These are phyloP conservation scores for Talaromyces sp. DNA, from an alignment of 2,329 filamentous ascomycete genomes.

Conservation along the genomic window DNA sequence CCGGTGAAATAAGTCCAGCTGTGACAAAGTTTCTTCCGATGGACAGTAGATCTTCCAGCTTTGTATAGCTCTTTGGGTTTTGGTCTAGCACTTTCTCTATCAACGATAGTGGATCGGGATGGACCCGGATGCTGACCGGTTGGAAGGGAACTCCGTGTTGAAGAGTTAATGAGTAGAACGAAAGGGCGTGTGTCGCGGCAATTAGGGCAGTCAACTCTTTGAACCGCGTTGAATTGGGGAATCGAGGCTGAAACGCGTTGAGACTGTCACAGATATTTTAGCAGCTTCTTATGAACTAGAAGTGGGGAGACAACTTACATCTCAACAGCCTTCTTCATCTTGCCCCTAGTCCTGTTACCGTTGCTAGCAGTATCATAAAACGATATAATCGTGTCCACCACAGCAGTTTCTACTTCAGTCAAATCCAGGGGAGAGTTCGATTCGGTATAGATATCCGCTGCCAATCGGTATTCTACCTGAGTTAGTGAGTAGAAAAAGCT, in stretches of 20 bases:
- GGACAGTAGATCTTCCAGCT: conserved; percentile 58
- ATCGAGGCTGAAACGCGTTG: conserved; percentile 39
- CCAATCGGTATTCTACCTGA: conserved; percentile 36
- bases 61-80: conserved; percentile 57
- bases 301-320: conserved; percentile 42
- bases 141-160: conserved; percentile 62
- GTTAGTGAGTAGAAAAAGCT: background rate
- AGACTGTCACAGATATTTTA: conserved; percentile 26
- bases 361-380: conserved; percentile 63
- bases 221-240: conserved; percentile 36
- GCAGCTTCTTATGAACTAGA: background rate
- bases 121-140: conserved; percentile 62
- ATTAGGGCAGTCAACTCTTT: conserved; percentile 51
- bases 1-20: conserved; percentile 34
- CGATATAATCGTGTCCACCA: conserved; percentile 50
- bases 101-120: conserved; percentile 54
- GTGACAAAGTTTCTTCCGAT: conserved; percentile 56
- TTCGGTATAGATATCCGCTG: conserved; percentile 38
- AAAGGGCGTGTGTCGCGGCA: conserved; percentile 58
- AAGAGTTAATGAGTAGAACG: conserved; percentile 59
- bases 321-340: conserved; percentile 57
- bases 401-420: conserved; percentile 47
- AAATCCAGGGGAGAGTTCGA: conserved; percentile 34
- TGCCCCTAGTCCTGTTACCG: conserved; percentile 58
- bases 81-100: conserved; percentile 58